Evolutionary conservation across 768 basidiomycete genomes (phyloP), one percentile per base, ranked within the genome.

Genomic region (Lactifluus echinatus): DNA sequence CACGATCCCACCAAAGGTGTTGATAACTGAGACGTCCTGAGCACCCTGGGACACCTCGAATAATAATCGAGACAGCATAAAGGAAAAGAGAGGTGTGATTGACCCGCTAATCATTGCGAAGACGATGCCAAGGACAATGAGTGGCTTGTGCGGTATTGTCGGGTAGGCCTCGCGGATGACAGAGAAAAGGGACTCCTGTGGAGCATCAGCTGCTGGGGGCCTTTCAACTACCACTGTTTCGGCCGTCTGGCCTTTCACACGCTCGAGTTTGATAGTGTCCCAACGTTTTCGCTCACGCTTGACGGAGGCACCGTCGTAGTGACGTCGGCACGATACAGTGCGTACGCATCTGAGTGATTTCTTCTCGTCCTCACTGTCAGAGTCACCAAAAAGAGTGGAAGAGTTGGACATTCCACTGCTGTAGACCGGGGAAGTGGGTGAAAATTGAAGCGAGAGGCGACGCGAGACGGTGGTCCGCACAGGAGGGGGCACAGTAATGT

Each of bases 41-140:
- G 85, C 89, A 50, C 85, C 83, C 64, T 75, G 78, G 36, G 87
- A 85, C 14, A 90, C 83, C 60, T 87, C 78, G 67, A 80, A 86
- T 54, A 95, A 78, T 14, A 98, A 79, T 8, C 78, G 78, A 8
- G 92, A 89, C 64, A 96, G 83, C 61, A 93, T 79, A 75, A 79
- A 91, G 1, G 95, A 93, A 77, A 97, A 99, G 44, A 97, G 57
- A 2, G 96, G 95, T 0, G 93, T 96, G 75, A 88, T 82, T 3
- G 88, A 79, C 21, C 96, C 95, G 63, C 83, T 87, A 52, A 80
- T 69, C 40, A 92, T 61, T 56, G 85, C 85, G n/a, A 80, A 66
- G 55, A 83, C 2, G 24, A 95, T 74, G 17, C 93, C 93, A 51
- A 89, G 28, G 67, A 82, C 64, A 57, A 96, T 69, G 42, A 89